Conservation (phyloP, 2,329 filamentous ascomycete species). For the Aspergillus pseudoviridinutans region DNA sequence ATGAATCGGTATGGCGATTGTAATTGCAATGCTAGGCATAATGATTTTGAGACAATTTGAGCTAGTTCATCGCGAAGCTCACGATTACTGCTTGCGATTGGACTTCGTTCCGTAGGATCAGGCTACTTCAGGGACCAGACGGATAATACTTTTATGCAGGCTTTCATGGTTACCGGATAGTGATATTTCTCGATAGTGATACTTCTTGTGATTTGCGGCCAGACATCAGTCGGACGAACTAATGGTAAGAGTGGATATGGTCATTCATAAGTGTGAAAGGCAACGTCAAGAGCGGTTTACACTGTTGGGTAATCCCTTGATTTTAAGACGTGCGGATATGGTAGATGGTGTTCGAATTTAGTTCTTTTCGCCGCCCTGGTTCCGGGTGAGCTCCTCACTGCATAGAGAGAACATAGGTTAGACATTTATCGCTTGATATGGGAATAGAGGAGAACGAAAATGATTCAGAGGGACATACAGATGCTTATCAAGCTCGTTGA, state of each 20-base stretch:
- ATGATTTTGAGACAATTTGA: not conserved
- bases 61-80: not conserved
- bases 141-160: not conserved
- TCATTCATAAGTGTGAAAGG: not conserved
- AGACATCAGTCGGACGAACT: not conserved
- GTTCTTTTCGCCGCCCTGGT: conserved; percentile 61
- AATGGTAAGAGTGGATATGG: not conserved
- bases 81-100: not conserved
- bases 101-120: not conserved
- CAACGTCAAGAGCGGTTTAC: not conserved
- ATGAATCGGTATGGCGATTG: conserved; percentile 2
- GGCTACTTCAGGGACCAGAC: not conserved
- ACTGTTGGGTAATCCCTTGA: not conserved
- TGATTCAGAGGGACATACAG: conserved; percentile 57
- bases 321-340: not conserved
- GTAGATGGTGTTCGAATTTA: conserved; percentile 22
- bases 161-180: not conserved
- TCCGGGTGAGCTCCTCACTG: conserved; percentile 74
- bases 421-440: not conserved
- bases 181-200: not conserved
- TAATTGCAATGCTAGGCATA: conserved; percentile 1
- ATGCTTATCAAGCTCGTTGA: conserved; percentile 79
- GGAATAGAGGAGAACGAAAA: not conserved
- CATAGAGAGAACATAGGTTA: conserved; percentile 9
- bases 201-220: not conserved